Evolutionary conservation across 768 basidiomycete genomes (phyloP).

Genomic region (Leucosporidium creatinivorum): DNA sequence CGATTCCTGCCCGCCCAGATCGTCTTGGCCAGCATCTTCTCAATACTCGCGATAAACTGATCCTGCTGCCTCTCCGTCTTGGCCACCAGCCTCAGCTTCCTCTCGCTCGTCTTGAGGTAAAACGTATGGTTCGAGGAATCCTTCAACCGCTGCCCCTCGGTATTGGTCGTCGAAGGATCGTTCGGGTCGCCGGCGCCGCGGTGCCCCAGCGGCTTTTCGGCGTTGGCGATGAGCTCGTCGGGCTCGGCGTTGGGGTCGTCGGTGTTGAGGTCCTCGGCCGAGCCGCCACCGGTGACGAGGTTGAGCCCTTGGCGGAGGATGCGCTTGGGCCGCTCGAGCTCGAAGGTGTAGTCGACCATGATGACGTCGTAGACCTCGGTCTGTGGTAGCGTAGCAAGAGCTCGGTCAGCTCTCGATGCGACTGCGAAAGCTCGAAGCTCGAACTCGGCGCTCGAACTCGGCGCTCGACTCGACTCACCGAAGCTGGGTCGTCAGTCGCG

Average conservation of each 20-base stretch:
- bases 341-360: slow-evolving; percentile 78
- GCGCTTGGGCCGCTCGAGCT: slow-evolving; percentile 79
- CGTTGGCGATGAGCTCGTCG: slow-evolving; percentile 10
- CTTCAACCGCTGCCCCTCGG: slow-evolving; percentile 44
- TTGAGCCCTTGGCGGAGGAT: slow-evolving; percentile 79
- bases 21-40: slow-evolving; percentile 67
- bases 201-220: slow-evolving; percentile 12
- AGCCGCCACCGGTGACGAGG: slow-evolving; percentile 47
- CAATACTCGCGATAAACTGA: slow-evolving; percentile 89
- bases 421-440: no score
- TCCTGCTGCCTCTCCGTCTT: slow-evolving; percentile 94
- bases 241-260: not conserved
- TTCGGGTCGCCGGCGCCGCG: slow-evolving; percentile 63
- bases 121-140: slow-evolving; percentile 90
- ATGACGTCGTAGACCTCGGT: slow-evolving; percentile 89
- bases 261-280: not conserved
- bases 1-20: slow-evolving; percentile 71
- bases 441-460: no score
- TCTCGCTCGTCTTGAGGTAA: slow-evolving; percentile 84
- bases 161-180: slow-evolving; percentile 40
- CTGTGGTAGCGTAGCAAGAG: slow-evolving; percentile 43
- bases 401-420: slow-evolving; percentile 3
- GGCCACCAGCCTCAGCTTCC: slow-evolving; percentile 75
- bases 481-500: slow-evolving; percentile 74
- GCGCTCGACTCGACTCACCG: slow-evolving; percentile 49